Conservation (phyloP, 192 early-diverging fungal species). For the Phycomyces blakesleeanus region DNA sequence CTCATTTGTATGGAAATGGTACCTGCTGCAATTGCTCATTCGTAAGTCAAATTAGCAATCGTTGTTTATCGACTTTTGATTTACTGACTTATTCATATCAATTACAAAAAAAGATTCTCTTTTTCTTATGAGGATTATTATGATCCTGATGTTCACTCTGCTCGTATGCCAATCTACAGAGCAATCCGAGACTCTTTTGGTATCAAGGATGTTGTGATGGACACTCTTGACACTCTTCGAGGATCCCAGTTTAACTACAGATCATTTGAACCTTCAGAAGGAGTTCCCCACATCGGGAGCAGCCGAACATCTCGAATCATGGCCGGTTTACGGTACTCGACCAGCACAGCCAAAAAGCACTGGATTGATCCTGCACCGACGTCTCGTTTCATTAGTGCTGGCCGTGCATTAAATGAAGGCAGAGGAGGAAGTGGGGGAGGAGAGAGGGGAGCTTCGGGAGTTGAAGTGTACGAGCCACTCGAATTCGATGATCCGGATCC, state of each 20-base stretch:
- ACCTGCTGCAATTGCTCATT: constrained; percentile 73
- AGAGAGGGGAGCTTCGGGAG: no score
- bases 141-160: constrained; percentile 62
- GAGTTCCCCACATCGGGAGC: constrained; percentile 53
- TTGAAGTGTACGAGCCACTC: constrained; percentile 16
- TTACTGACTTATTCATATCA: no score
- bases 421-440: no score
- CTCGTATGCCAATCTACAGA: constrained; percentile 69
- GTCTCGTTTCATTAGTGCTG: constrained; percentile 12
- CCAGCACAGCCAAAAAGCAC: constrained; percentile 48
- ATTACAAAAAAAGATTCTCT: no score
- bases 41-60: constrained; percentile 56
- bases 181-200: constrained; percentile 82
- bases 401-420: constrained; percentile 19
- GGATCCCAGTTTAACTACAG: constrained; percentile 77
- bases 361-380: constrained; percentile 46
- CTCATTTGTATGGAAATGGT: constrained; percentile 92
- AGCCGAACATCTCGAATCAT: constrained; percentile 55
- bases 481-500: constrained; percentile 37
- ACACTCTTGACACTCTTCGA: constrained; percentile 71
- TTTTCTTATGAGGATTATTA: constrained; percentile 83
- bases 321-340: constrained; percentile 52
- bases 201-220: constrained; percentile 77
- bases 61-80: no score
- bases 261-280: constrained; percentile 72